A percentile compares a stretch with the other conserved stretches of the same genome.
Evolutionary conservation across 2,329 filamentous ascomycete species (phyloP).

Genomic region (Ophiostoma pallidulum): DNA sequence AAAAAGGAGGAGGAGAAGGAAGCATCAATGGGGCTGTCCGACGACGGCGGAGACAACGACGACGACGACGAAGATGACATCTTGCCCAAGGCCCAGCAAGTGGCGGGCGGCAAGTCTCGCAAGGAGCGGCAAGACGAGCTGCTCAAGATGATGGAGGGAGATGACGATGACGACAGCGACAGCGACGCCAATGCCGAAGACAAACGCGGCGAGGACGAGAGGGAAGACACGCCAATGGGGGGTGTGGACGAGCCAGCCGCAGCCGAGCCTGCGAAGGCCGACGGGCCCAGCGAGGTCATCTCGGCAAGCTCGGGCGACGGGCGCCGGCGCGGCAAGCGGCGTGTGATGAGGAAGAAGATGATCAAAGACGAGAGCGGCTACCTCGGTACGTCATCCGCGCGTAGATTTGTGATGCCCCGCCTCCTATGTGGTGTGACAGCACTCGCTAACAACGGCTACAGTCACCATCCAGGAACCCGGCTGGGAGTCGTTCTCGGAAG

Average conservation of each 20-base stretch:
- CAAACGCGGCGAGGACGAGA: conserved; percentile 25
- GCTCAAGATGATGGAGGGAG: conserved; percentile 66
- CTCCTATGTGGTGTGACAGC: no score
- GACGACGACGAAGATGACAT: conserved; percentile 44
- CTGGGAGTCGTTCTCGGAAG: conserved; percentile 93
- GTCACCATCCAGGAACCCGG: conserved; percentile 76
- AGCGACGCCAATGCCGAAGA: conserved; percentile 47
- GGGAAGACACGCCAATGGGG: conserved; percentile 28
- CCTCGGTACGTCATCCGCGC: conserved; percentile 51
- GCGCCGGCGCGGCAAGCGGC: conserved; percentile 64
- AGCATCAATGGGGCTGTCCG: conserved; percentile 41
- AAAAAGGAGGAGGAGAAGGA: conserved; percentile 38
- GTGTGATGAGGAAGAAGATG: conserved; percentile 80
- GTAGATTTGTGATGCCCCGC: no score
- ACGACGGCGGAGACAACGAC: conserved; percentile 27
- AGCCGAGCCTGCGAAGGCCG: conserved; percentile 29
- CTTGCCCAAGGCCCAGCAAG: conserved; percentile 30
- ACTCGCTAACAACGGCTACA: conserved; percentile 26
- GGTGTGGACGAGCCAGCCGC: conserved; percentile 20
- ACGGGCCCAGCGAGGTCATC: conserved; percentile 37
- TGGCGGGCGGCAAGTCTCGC: conserved; percentile 29
- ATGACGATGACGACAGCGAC: conserved; percentile 42
- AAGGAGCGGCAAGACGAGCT: conserved; percentile 58
- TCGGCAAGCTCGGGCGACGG: conserved; percentile 43
- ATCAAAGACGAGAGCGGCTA: conserved; percentile 84